These are phyloP conservation scores for Beauveria sp. DNA, from an alignment of 2,329 filamentous ascomycete genomes.

Conservation along the genomic window DNA sequence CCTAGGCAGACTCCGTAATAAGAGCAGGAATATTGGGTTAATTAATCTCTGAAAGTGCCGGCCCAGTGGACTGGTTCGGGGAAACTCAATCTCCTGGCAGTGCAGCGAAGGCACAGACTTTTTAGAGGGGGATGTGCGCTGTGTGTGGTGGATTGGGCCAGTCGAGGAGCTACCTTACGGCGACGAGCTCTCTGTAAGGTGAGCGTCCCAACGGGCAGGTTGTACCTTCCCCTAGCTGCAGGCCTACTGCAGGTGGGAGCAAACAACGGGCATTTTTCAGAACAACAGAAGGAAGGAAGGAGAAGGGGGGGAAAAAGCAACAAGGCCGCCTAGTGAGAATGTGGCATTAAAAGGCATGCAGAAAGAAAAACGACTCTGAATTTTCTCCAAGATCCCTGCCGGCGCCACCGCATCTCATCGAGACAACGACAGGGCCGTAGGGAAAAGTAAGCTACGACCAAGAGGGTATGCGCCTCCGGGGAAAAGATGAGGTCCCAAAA, in stretches of 20 bases:
- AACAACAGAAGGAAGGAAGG: no score
- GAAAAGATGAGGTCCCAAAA: neutral
- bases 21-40: neutral
- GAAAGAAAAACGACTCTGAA: no score
- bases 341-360: neutral
- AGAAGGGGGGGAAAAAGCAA: no score
- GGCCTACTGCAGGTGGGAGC: neutral
- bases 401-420: constrained; percentile 7
- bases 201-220: neutral
- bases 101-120: no score
- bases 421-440: neutral
- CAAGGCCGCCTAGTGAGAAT: no score
- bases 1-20: no score
- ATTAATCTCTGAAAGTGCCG: neutral
- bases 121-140: neutral
- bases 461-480: neutral
- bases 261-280: neutral
- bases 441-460: constrained; percentile 6
- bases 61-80: constrained; percentile 7
- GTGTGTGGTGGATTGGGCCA: neutral
- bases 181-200: neutral
- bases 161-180: neutral
- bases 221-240: neutral
- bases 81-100: neutral
- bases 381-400: neutral